Conservation (phyloP, 2,329 filamentous ascomycete species). For the Lachnellula occidentalis region DNA sequence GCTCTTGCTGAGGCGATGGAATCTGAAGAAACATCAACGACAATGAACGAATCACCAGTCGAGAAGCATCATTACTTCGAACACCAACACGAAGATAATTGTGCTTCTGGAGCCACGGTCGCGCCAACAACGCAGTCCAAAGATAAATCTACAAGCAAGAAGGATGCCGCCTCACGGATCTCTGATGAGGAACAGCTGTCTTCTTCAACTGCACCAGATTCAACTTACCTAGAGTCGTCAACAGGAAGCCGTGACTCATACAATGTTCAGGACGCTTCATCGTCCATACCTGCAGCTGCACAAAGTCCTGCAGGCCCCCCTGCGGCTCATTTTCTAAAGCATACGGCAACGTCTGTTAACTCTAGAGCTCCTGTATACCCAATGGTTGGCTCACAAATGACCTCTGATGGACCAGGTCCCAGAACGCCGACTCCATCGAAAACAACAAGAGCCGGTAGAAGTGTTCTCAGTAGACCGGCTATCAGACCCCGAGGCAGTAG, state of each 20-base stretch:
- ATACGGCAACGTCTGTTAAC: background rate
- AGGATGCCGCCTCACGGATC: background rate
- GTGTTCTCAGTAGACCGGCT: too few species aligned
- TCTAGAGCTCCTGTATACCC: background rate
- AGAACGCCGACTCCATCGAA: background rate
- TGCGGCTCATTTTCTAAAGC: background rate
- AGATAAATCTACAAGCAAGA: background rate
- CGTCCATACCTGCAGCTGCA: background rate
- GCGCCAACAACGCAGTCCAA: background rate
- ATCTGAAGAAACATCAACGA: background rate
- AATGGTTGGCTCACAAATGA: background rate
- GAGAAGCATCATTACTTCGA: background rate
- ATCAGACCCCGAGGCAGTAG: conserved; percentile 19
- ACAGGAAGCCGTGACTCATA: background rate
- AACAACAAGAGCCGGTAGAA: background rate
- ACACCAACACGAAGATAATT: background rate
- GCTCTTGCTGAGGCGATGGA: conserved; percentile 14
- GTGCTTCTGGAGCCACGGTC: background rate
- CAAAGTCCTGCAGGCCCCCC: background rate
- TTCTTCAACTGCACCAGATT: background rate
- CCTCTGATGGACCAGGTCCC: background rate
- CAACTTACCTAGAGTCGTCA: background rate
- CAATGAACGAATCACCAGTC: background rate
- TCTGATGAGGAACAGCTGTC: background rate
- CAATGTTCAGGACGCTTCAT: background rate